Percentiles rank a stretch among this genome's conserved stretches.
phyloP scores from a whole-genome alignment of 495 filamentous ascomycete genomes.

The Penicillium maclennaniae region DNA sequence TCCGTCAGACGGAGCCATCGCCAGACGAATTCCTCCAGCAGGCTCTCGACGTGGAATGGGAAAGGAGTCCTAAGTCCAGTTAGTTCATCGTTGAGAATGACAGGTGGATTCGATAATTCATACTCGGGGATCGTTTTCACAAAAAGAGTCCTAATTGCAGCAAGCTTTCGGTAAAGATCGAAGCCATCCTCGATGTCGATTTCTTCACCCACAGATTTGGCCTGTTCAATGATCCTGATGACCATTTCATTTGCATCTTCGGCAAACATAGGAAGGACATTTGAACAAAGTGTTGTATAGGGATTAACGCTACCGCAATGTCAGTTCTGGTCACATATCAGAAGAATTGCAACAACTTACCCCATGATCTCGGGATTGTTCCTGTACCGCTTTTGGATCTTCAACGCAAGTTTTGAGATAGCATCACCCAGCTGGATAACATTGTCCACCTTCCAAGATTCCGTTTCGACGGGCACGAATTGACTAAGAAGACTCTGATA shows the following conservation, averaged over 20 bases:
- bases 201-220: constrained; percentile 64
- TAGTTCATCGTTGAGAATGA: constrained; percentile 1
- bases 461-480: constrained; percentile 67
- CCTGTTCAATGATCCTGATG: constrained; percentile 67
- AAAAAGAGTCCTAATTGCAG: constrained; percentile 78
- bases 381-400: constrained; percentile 85
- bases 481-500: constrained; percentile 70
- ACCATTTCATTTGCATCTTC: constrained; percentile 82
- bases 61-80: constrained; percentile 49
- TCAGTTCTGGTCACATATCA: constrained; percentile 26
- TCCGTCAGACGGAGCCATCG: constrained; percentile 85
- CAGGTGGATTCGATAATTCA: constrained; percentile 6
- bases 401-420: constrained; percentile 75
- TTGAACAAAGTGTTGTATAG: constrained; percentile 71
- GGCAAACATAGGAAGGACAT: constrained; percentile 84
- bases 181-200: constrained; percentile 88
- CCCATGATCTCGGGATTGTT: constrained; percentile 89
- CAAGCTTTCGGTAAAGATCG: constrained; percentile 82
- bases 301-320: constrained; percentile 67
- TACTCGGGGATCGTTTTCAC: constrained; percentile 62
- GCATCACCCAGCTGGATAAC: constrained; percentile 83
- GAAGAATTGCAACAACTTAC: constrained; percentile 31
- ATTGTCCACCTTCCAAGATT: constrained; percentile 80
- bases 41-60: constrained; percentile 77
- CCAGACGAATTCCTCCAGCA: constrained; percentile 91